Evolutionary conservation across 2,329 filamentous ascomycete genomes (phyloP).

Genomic region (Neobulgaria alba): DNA sequence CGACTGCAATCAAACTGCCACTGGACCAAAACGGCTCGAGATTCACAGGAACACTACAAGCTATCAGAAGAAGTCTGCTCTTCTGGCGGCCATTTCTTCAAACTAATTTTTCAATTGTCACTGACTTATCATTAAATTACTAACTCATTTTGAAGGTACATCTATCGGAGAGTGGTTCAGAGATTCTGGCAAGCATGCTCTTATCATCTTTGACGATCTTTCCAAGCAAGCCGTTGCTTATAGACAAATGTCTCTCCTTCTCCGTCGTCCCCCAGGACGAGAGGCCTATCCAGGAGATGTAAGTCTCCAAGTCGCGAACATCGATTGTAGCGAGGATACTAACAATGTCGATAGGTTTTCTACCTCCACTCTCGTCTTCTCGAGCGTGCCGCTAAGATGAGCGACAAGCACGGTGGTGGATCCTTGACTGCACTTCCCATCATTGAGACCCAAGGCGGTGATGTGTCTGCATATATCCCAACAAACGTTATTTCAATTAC

Average conservation of each 20-base stretch:
- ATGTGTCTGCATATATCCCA: constrained; percentile 99
- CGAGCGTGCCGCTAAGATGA: constrained; percentile 99
- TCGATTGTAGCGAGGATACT: no score
- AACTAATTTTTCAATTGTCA: constrained; percentile 2
- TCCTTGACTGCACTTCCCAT: constrained; percentile 94
- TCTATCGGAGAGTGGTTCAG: constrained; percentile 60
- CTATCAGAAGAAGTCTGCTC: constrained; percentile 4
- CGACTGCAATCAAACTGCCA: not conserved
- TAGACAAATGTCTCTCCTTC: constrained; percentile 97
- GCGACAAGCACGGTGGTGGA: constrained; percentile 86
- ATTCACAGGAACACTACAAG: constrained; percentile 1
- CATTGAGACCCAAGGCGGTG: constrained; percentile 99
- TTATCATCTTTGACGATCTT: constrained; percentile 90
- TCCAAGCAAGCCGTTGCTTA: constrained; percentile 98
- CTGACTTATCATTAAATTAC: not conserved
- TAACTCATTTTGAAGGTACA: constrained; percentile 1
- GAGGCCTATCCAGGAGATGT: constrained; percentile 98
- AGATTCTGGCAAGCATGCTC: constrained; percentile 78
- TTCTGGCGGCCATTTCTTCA: constrained; percentile 3
- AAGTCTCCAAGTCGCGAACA: no score
- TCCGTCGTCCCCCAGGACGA: constrained; percentile 96
- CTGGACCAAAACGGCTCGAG: not conserved
- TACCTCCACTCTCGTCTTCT: constrained; percentile 99
- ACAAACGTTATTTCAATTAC: constrained; percentile 99
- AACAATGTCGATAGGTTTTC: no score